These are phyloP conservation scores for Rhodomyrtus psidioides DNA, from an alignment of 441 rosid genomes.

Conservation along the genomic window DNA sequence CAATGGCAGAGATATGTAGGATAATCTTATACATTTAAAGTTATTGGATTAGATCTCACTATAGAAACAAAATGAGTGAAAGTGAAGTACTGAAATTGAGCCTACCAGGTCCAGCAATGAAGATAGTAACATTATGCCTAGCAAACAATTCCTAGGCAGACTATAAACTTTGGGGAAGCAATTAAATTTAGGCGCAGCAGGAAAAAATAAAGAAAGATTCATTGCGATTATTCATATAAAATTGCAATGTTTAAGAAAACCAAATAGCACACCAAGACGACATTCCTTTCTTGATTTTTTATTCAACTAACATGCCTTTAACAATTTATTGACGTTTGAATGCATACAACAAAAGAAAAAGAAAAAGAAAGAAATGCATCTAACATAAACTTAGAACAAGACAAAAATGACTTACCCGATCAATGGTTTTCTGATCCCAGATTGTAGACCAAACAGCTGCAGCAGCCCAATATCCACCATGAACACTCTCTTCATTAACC, in stretches of 20 bases:
- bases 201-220: not conserved
- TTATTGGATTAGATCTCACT: not conserved
- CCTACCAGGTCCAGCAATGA: not conserved
- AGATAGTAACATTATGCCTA: not conserved
- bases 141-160: not conserved
- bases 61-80: not conserved
- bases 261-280: not conserved
- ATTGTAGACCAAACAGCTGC: conserved; percentile 91
- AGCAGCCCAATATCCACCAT: conserved; percentile 93
- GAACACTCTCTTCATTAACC: conserved; percentile 51
- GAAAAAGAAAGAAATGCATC: not conserved
- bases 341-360: not conserved
- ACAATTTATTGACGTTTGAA: not conserved
- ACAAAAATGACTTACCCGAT: conserved; percentile 59
- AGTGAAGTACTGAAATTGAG: not conserved
- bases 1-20: not conserved
- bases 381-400: not conserved
- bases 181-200: not conserved
- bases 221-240: not conserved
- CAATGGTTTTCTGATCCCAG: conserved; percentile 95
- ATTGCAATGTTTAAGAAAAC: not conserved
- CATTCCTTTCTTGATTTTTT: not conserved
- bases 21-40: not conserved
- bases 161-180: not conserved
- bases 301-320: not conserved